Conservation (phyloP, 2,329 filamentous ascomycete genomes). For the Colletotrichum nymphaeae region DNA sequence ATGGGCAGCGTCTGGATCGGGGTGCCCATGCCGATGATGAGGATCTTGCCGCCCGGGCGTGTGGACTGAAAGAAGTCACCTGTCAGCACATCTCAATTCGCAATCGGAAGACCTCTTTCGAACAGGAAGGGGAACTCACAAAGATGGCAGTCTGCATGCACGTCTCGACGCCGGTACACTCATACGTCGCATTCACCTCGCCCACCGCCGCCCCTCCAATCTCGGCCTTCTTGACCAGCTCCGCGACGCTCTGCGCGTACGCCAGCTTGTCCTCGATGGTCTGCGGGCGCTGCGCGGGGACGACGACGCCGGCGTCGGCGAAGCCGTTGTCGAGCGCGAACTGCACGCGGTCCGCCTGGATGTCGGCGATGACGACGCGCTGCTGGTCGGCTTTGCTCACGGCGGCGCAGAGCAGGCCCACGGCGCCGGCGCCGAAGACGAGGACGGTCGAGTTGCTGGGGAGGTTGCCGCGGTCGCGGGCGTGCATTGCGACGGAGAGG, state of each 20-base stretch:
- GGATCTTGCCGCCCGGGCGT: conserved; percentile 74
- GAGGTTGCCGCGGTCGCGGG: conserved; percentile 57
- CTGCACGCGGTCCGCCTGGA: conserved; percentile 65
- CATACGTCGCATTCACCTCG: conserved; percentile 76
- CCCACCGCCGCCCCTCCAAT: conserved; percentile 61
- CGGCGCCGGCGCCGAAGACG: conserved; percentile 70
- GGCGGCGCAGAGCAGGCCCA: conserved; percentile 69
- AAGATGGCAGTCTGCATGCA: conserved; percentile 83
- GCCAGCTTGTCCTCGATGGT: conserved; percentile 64
- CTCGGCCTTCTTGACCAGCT: conserved; percentile 50
- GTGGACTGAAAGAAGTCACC: conserved; percentile 55
- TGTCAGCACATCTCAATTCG: neutral
- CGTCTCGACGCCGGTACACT: conserved; percentile 83
- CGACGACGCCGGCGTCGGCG: conserved; percentile 63
- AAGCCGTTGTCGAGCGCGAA: conserved; percentile 69
- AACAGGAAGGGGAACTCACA: conserved; percentile 47
- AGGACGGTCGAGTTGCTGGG: conserved; percentile 56
- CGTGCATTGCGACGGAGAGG: conserved; percentile 70
- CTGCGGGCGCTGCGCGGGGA: conserved; percentile 60
- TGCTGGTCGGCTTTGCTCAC: conserved; percentile 64
- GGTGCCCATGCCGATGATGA: conserved; percentile 80
- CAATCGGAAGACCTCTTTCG: too few relatives aligned
- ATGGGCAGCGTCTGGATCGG: conserved; percentile 77
- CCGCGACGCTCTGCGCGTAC: conserved; percentile 62
- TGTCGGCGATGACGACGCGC: conserved; percentile 65